Evolutionary conservation across 441 rosid genomes (phyloP), one percentile per base, ranked within the genome.

Genomic region (Kokia cookei): DNA sequence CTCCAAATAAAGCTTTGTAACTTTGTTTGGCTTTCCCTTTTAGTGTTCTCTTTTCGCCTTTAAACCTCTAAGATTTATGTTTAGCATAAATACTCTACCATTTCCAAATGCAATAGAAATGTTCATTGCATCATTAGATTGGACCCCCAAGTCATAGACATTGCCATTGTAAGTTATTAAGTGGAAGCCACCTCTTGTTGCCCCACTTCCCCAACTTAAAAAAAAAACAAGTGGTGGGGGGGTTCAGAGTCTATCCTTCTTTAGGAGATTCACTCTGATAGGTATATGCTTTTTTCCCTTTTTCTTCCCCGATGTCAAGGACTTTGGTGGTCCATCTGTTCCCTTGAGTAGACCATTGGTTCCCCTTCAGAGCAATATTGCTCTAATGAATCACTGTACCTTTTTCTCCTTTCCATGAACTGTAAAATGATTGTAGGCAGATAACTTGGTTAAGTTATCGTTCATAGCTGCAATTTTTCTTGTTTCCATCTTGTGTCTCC

Each of bases 131-230:
- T 68, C 70, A 74, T 74, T 75, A 79, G 61, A 81, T 74, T 82
- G 86, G 88, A 7, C 72, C 69, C 89, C 82, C 5, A 58, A 67
- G 42, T 71, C 58, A 64, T 65, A 71, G 82, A 69, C 73, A 59
- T 55, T 74, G 77, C 72, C 78, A 82, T 71, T 63, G 70, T 77
- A 65, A 77, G 72, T 79, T 75, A 72, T 69, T 54, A 66, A 85
- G 82, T 86, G 88, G 85, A 83, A 80, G 81, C 85, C 85, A 81
- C 84, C 80, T 78, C 74, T 50, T 66, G 55, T 48, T 82, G 81
- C 73, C 75, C 68, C 78, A 75, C 71, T 12, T 73, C 19, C 71
- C 79, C 81, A 51, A 51, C 79, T 57, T 73, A 60, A 12, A 55
- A 64, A 40, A 32, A 32, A 32, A 29, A 4, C 0, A 32, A 4